These are phyloP conservation scores for Candida ortonii DNA, from an alignment of 805 yeast species.

Conservation along the genomic window DNA sequence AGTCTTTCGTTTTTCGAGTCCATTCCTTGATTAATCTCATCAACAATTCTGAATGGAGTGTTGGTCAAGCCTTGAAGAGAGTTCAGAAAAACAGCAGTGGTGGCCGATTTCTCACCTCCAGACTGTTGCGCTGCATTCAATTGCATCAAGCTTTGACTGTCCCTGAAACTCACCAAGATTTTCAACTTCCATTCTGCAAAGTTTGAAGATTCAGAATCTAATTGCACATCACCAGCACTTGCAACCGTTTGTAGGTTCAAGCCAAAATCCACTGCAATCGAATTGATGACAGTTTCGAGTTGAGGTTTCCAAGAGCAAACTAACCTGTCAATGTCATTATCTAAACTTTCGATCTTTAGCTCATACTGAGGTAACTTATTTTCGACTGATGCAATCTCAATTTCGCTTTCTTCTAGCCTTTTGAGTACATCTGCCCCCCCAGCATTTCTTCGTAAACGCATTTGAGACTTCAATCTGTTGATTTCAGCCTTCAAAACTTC, in stretches of 20 bases:
- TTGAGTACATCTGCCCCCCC: conserved; percentile 29
- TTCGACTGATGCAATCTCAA: conserved; percentile 37
- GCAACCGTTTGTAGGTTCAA: conserved; percentile 70
- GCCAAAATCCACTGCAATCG: conserved; percentile 64
- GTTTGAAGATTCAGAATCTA: conserved; percentile 49
- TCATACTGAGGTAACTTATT: conserved; percentile 37
- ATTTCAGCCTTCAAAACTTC: conserved; percentile 37
- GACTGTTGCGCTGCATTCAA: conserved; percentile 88
- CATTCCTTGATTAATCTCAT: conserved; percentile 99
- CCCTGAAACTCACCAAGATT: conserved; percentile 83
- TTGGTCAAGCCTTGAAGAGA: conserved; percentile 83
- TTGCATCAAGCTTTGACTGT: conserved; percentile 62
- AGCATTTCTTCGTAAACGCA: conserved; percentile 26
- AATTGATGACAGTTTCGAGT: conserved; percentile 47
- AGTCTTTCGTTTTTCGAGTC: conserved; percentile 87
- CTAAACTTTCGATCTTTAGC: conserved; percentile 33
- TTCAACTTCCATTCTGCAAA: conserved; percentile 80
- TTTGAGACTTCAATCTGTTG: conserved; percentile 41
- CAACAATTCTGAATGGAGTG: conserved; percentile 93
- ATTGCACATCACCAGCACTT: conserved; percentile 76
- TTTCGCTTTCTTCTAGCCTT: conserved; percentile 37
- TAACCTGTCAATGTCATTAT: conserved; percentile 35
- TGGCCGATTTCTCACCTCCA: conserved; percentile 97
- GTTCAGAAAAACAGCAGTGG: conserved; percentile 87
- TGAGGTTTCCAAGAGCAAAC: conserved; percentile 57